These are phyloP conservation scores for Aspergillus ochraceus DNA, from an alignment of 2,329 filamentous ascomycete genomes.

Conservation along the genomic window DNA sequence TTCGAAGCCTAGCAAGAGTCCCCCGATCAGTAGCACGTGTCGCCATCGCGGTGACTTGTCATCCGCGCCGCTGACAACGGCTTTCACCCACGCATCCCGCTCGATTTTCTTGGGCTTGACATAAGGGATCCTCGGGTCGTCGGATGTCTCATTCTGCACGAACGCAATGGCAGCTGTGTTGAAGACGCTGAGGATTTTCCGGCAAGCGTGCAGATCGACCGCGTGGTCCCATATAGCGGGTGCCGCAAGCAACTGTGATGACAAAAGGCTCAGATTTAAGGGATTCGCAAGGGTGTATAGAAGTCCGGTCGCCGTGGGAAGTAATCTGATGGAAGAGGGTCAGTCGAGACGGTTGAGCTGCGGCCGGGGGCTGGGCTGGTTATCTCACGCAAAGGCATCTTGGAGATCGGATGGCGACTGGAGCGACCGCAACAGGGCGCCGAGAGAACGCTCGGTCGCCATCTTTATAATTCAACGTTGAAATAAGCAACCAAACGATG, in stretches of 20 bases:
- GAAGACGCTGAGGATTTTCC: slow-evolving; percentile 61
- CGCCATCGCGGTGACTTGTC: slow-evolving; percentile 71
- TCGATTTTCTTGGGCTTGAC: slow-evolving; percentile 52
- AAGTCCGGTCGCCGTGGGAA: slow-evolving; percentile 53
- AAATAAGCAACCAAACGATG: neutral
- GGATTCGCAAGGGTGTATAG: slow-evolving; percentile 58
- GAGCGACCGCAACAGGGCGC: slow-evolving; percentile 60
- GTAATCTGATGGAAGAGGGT: slow-evolving; percentile 41
- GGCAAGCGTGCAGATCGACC: slow-evolving; percentile 56
- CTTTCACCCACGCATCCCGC: slow-evolving; percentile 59
- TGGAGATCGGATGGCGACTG: slow-evolving; percentile 59
- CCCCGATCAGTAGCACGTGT: slow-evolving; percentile 77
- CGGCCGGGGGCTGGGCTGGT: slow-evolving; percentile 1
- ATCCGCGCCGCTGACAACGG: slow-evolving; percentile 60
- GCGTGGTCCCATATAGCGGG: slow-evolving; percentile 59
- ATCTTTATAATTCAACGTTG: slow-evolving; percentile 34
- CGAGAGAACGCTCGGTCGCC: slow-evolving; percentile 62
- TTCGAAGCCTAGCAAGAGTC: slow-evolving; percentile 75
- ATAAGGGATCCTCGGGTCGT: slow-evolving; percentile 36
- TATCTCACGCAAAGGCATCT: slow-evolving; percentile 58
- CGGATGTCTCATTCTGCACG: slow-evolving; percentile 46
- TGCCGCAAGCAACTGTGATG: slow-evolving; percentile 59
- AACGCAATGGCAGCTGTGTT: slow-evolving; percentile 60
- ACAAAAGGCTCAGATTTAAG: slow-evolving; percentile 60
- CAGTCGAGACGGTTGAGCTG: slow-evolving; percentile 8